Base-by-base conservation (phyloP, 345 rosid genomes). In the Corymbia maculata region DNA sequence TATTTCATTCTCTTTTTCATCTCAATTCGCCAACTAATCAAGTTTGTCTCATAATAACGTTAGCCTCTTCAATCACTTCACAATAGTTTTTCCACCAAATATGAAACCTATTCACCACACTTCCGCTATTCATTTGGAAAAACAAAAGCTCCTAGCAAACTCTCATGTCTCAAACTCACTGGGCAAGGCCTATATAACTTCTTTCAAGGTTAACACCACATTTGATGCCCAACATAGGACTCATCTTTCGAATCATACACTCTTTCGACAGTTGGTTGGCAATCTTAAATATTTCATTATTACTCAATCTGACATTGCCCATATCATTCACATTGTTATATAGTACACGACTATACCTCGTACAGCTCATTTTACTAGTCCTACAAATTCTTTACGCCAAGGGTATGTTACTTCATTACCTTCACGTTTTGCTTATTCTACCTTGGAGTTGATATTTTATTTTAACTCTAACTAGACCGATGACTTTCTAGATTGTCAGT, bases 271-370 rank as follows among this genome's bases (percentile, higher is more conserved):
- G 13, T 0, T 61, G 15, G 28, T 28, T 6, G 8, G 26, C 1
- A 28, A 0, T 6, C 5, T 61, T 52, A 10, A 26, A 61, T 26
- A 61, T 26, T 12, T 61, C 15, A 12, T 3, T 61, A 30, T 15
- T 30, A 66, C 79, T 66, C 1, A 0, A 66, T 4, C 19, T 4
- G 3, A 66, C 0, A 15, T 15, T 30, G 3, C 21, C 3, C 3
- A 0, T 30, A 15, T 0, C 15, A 6, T 30, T 30, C 6, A 66
- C 0, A 4, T 15, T 30, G 0, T 30, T 66, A 66, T 9, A 15
- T 0, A 2, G 0, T 0, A 0, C 2, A 13, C 7, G 44, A 66
- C 5, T 2, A 0, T 42, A 30, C 10, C 5, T 1, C 0, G 1
- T 19, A 6, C 17, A 6, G 2, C 17, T 64, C 32, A n/a, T n/a